Base-by-base conservation (phyloP, 306 rosid genomes). In the Myrica gale region DNA sequence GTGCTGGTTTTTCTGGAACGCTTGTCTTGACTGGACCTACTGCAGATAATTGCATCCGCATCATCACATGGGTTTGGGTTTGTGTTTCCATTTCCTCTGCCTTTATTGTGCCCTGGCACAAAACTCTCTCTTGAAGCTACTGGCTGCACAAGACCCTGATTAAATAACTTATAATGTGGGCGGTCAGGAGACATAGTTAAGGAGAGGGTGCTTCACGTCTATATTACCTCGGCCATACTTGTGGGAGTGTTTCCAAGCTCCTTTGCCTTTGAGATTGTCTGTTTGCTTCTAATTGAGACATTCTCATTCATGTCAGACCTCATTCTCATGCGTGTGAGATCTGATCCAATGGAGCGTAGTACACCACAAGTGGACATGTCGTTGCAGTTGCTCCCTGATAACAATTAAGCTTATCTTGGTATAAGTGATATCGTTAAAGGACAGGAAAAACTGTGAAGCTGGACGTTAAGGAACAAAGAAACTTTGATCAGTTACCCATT, bases 331-430 rank as follows among this genome's bases (percentile, higher is more conserved):
- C 99, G 85, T n/a, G 99, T 95, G 73, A 90, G 88, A 78, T 95
- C 99, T 55, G 97, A 95, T 78, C 97, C 97, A 19, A 95, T 88
- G 46, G 97, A 95, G 68, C 83, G 97, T 74, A 95, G 93, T 77
- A 79, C 85, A 23, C 97, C 99, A 48, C 92, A 90, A 15, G 97
- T 95, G 71, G 99, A 95, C 76, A 71, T 79, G 75, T 88, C 97
- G 51, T 71, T 78, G 54, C 68, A 21, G 78, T 84, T 86, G 76
- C 78, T 89, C 46, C 80, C 98, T 89, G 90, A 52, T 77, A 79
- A 55, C 44, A 23, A 75, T 65, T 76, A 61, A 69, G 76, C 72
- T 80, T 52, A 50, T 63, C 21, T 7, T 47, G 65, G 75, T n/a
- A 20, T 42, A 32, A 82, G 74, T 61, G 54, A 47, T 21, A 5